phyloP scores from a whole-genome alignment of 192 early-diverging fungal genomes.

The Linnemannia hyalina region DNA sequence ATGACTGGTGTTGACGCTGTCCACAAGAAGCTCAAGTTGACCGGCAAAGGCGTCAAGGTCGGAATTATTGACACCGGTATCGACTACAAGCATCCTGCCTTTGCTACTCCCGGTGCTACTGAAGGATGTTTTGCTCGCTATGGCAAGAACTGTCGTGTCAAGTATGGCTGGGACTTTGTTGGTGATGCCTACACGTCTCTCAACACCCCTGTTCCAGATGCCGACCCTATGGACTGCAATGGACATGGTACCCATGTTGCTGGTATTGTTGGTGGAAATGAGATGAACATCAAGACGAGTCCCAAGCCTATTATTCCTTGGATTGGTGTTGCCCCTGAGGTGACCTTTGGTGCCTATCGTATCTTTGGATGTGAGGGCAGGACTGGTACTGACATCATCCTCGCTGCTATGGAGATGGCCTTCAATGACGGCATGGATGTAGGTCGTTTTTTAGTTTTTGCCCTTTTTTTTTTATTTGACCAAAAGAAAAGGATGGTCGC shows the following conservation, averaged over 20 bases:
- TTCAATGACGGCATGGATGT: constrained; percentile 63
- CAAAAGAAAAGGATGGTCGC: no score
- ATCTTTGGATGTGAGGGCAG: constrained; percentile 69
- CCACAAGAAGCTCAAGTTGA: constrained; percentile 57
- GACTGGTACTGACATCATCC: constrained; percentile 65
- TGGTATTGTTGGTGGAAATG: constrained; percentile 73
- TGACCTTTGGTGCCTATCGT: constrained; percentile 70
- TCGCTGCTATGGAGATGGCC: constrained; percentile 66
- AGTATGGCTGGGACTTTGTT: constrained; percentile 63
- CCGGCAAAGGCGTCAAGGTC: constrained; percentile 65
- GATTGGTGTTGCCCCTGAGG: constrained; percentile 83
- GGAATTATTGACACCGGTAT: constrained; percentile 66
- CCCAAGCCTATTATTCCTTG: constrained; percentile 57
- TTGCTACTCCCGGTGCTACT: constrained; percentile 44
- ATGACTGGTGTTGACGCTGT: constrained; percentile 60
- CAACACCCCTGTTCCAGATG: constrained; percentile 44
- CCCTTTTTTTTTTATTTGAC: no score
- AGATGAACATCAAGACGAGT: constrained; percentile 25
- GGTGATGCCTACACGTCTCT: constrained; percentile 58
- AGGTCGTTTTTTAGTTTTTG: constrained; percentile 4
- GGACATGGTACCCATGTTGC: constrained; percentile 64
- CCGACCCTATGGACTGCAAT: constrained; percentile 62
- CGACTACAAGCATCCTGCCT: constrained; percentile 64
- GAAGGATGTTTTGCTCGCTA: constrained; percentile 62
- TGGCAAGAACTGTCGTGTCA: constrained; percentile 59